A percentile compares a stretch with the other conserved stretches of the same genome.
These are phyloP conservation scores for Fusarium protoensiforme DNA, from an alignment of 2,329 filamentous ascomycete species.

Conservation along the genomic window DNA sequence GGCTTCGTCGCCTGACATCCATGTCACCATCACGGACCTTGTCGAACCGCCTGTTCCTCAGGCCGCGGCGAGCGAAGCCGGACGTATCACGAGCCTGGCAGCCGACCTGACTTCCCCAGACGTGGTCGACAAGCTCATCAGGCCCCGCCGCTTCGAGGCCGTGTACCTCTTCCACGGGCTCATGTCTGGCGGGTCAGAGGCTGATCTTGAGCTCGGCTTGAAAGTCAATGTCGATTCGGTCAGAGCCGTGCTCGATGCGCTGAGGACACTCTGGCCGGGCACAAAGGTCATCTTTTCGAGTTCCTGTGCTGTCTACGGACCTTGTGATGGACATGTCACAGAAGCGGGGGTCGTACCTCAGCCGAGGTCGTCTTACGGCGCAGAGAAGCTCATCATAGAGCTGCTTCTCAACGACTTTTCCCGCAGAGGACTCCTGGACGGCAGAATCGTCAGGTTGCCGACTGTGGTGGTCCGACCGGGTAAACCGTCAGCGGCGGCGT, in stretches of 20 bases:
- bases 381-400: constrained; percentile 71
- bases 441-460: constrained; percentile 66
- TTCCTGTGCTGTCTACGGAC: constrained; percentile 69
- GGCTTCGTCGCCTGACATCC: constrained; percentile 47
- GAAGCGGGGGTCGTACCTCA: constrained; percentile 48
- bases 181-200: constrained; percentile 72
- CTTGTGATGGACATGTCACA: constrained; percentile 20
- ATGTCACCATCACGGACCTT: constrained; percentile 68
- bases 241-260: constrained; percentile 61
- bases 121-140: constrained; percentile 43
- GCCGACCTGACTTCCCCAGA: constrained; percentile 39
- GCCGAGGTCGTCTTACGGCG: constrained; percentile 69
- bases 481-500: constrained; percentile 69
- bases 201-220: constrained; percentile 65
- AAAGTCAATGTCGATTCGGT: constrained; percentile 70
- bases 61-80: constrained; percentile 44
- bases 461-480: constrained; percentile 71
- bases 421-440: constrained; percentile 66
- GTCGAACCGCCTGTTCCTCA: constrained; percentile 61
- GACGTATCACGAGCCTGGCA: constrained; percentile 38
- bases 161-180: constrained; percentile 72
- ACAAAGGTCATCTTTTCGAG: constrained; percentile 68
- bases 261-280: constrained; percentile 57
- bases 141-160: constrained; percentile 50
- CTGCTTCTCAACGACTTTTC: constrained; percentile 48